Evolutionary conservation across 2,329 filamentous ascomycete species (phyloP).

Genomic region (Scedosporium boydii): DNA sequence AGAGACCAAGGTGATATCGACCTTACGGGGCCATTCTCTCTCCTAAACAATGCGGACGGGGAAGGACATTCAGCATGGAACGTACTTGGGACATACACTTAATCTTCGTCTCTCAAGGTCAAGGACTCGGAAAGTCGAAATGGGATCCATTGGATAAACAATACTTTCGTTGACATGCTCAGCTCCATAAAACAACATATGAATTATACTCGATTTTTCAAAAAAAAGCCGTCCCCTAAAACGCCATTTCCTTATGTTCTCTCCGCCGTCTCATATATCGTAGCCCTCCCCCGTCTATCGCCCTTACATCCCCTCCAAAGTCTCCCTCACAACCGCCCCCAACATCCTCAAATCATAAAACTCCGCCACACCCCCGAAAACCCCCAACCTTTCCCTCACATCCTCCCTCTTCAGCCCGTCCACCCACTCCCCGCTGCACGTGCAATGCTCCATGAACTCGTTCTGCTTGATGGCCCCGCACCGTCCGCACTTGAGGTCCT

Average conservation of each 20-base stretch:
- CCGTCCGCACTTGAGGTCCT: conserved; percentile 73
- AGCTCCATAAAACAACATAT: too few species aligned
- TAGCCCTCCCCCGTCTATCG: background rate
- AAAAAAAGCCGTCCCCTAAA: background rate
- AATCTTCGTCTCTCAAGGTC: too few species aligned
- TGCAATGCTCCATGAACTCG: conserved; percentile 95
- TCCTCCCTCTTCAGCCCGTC: conserved; percentile 60
- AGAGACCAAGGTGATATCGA: too few species aligned
- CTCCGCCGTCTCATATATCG: too few species aligned
- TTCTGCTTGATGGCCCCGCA: conserved; percentile 71
- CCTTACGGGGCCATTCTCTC: too few species aligned
- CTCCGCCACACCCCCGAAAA: conserved; percentile 65
- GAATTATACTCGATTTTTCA: background rate
- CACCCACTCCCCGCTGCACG: conserved; percentile 80
- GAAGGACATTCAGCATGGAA: too few species aligned
- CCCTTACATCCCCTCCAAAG: conserved; percentile 28
- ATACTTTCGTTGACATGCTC: too few species aligned
- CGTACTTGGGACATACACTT: too few species aligned
- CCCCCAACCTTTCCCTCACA: conserved; percentile 52
- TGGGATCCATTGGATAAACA: too few species aligned
- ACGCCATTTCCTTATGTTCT: too few species aligned
- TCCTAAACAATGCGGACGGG: too few species aligned
- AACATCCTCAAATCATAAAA: conserved; percentile 80
- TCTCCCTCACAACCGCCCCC: conserved; percentile 59
- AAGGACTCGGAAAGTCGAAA: too few species aligned